Base-by-base conservation (phyloP, 106 monocot genomes). In the Allium sativum region DNA sequence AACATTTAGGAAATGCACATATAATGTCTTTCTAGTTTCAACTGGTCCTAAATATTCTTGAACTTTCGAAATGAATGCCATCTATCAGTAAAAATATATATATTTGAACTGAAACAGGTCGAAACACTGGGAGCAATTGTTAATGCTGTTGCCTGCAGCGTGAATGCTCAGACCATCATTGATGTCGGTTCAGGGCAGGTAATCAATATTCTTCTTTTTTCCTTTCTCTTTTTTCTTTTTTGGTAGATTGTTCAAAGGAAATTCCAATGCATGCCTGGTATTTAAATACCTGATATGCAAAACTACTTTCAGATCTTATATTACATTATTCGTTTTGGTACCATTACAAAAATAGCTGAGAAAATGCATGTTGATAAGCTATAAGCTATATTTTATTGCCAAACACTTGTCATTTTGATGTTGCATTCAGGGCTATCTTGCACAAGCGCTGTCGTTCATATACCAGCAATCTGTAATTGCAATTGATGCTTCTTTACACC, bases 111-210 rank as follows among this genome's bases (percentile, higher is more conserved):
- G 47, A 10, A 61, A 65, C 66, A 90, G 94, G 89, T 90, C 17
- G 90, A 96, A 67, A 74, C 76, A 46, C 77, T 96, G 10, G 76
- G 90, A 63, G 79, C 81, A 18, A 73, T 76, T 46, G 66, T 82
- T 55, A 82, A 52, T 58, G 60, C 41, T 21, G 63, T 84, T 75
- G 87, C 87, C 8, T 40, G 12, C 68, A 48, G 41, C 69, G 76
- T 74, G 70, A 77, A 82, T 65, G 74, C 95, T 18, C 55, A 79
- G 21, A 90, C 77, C 53, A 45, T 96, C 55, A 71, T 96, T 76
- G 95, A 96, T 80, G 95, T 96, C 75, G 95, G 89, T 73, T 73
- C 94, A 81, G 94, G 94, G 55, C 94, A 94, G 94, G 94, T 94
- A 74, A 22, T 19, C 45, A 40, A 58, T 9, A 47, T 50, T 20